Base-by-base conservation (phyloP, 768 basidiomycete genomes). In the Infundibulicybe gibba region DNA sequence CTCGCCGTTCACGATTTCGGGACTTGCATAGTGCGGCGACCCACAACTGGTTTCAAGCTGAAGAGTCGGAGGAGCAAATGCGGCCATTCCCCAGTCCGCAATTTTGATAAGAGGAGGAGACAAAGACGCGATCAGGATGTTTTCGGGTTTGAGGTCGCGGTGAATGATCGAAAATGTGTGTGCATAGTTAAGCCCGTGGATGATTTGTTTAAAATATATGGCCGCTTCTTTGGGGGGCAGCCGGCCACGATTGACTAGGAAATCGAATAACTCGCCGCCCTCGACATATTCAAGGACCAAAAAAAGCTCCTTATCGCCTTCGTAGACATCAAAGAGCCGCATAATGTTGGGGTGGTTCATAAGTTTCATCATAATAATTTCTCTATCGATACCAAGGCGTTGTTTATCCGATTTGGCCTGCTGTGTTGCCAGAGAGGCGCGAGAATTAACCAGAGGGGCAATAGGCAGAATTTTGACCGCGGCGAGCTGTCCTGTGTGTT, bases 331-430 rank as follows among this genome's bases (percentile, higher is more conserved):
- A 66, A 91, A 94, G 34, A 98, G 85, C 51, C 87, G 83, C 74
- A 97, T 81, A 57, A 98, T 92, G 67, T 97, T 97, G 1, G 93
- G 94, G 61, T 98, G 94, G 59, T 94, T 90, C 85, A 98, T 94
- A 56, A 97, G 86, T 65, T 97, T 98, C 94, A 98, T 95, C 85
- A 97, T 94, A 47, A 90, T 91, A 50, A 98, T 95, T 65, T 98
- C 94, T 52, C 91, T 74, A 63, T 97, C 93, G 49, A 97, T 87
- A 3, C 90, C 87, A 40, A 94, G 78, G 49, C 87, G 80, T 52
- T 85, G 82, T 63, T 90, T 91, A 52, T 92, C 87, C 2, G 79
- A 77, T 66, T 86, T 88, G 3, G 79, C 84, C 51, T 79, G 75
- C 54, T 81, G 79, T 33, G 81, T 80, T 5, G 77, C 77, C 51